These are phyloP conservation scores for Nepenthes mirabilis DNA, from an alignment of 148 eudicot genomes.

Conservation along the genomic window DNA sequence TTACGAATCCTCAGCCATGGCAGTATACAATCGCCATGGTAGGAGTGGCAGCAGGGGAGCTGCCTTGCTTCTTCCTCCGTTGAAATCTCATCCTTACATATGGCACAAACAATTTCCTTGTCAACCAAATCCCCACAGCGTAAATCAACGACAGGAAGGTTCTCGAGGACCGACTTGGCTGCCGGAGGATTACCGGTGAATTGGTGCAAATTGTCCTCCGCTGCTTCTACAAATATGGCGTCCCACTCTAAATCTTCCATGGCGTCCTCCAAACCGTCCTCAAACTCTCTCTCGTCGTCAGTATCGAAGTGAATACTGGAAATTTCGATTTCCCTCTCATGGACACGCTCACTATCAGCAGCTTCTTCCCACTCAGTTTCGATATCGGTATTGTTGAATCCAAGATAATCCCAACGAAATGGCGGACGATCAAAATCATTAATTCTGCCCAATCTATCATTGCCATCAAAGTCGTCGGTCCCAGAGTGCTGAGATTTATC, in stretches of 20 bases:
- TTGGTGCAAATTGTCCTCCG: conserved; percentile 42
- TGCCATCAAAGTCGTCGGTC: conserved; percentile 6
- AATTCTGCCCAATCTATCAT: conserved; percentile 18
- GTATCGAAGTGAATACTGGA: conserved; percentile 4
- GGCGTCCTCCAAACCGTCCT: conserved; percentile 16
- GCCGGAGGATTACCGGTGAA: conserved; percentile 82
- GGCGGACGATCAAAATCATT: conserved; percentile 34
- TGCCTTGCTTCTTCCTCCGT: conserved; percentile 41
- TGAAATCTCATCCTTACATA: conserved; percentile 59
- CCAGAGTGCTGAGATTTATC: conserved; percentile 3
- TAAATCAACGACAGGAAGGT: conserved; percentile 35
- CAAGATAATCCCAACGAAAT: conserved; percentile 41
- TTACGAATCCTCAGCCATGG: conserved; percentile 82
- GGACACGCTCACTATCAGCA: background rate
- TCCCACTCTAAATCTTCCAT: conserved; percentile 58
- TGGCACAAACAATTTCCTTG: conserved; percentile 43
- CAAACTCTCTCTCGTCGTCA: conserved; percentile 20
- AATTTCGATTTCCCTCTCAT: conserved; percentile 14
- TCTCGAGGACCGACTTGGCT: conserved; percentile 52
- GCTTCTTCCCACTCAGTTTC: conserved; percentile 25
- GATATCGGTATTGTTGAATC: conserved; percentile 19
- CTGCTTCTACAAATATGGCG: conserved; percentile 20
- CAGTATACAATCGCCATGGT: conserved; percentile 75
- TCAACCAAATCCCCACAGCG: conserved; percentile 22
- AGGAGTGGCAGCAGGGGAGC: conserved; percentile 77